Percentiles rank a stretch among this genome's conserved stretches.
Evolutionary conservation across 208 protist genomes (phyloP).

Genomic region (Crithidia expoeki): DNA sequence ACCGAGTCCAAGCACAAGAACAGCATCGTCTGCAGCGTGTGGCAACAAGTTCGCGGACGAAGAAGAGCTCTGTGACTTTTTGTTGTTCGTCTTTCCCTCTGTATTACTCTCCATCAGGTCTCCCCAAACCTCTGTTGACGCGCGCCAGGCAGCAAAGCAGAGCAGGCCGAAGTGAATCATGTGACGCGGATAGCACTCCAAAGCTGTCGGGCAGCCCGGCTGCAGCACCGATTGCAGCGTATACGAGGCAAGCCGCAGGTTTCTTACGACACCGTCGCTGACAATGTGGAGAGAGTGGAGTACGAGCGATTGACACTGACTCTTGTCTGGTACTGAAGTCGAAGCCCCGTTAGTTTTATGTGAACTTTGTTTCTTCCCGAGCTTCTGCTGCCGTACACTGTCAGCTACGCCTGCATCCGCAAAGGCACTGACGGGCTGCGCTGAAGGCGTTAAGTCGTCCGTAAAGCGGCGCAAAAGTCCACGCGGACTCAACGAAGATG

Average conservation of each 20-base stretch:
- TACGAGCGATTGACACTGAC: neutral
- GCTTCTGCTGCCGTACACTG: neutral
- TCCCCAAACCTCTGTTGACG: neutral
- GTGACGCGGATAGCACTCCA: slow-evolving; percentile 81
- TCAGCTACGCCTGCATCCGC: neutral
- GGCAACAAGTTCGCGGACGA: slow-evolving; percentile 26
- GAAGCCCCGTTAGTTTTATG: too few relatives aligned
- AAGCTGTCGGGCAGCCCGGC: slow-evolving; percentile 33
- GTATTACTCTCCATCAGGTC: neutral
- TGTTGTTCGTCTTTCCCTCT: neutral
- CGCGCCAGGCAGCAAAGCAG: slow-evolving; percentile 56
- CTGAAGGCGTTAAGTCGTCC: neutral
- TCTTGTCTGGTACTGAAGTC: too few relatives aligned
- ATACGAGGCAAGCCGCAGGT: slow-evolving; percentile 38
- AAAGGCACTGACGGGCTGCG: neutral
- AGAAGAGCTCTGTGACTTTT: neutral
- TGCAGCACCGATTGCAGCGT: slow-evolving; percentile 72
- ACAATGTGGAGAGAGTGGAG: slow-evolving; percentile 68
- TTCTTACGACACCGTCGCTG: slow-evolving; percentile 27
- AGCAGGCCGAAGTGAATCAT: slow-evolving; percentile 79
- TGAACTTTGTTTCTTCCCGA: neutral
- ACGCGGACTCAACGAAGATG: neutral
- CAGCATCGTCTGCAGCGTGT: slow-evolving; percentile 23
- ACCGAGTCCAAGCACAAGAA: slow-evolving; percentile 80
- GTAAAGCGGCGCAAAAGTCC: neutral